These are phyloP conservation scores for Hymenoscyphus fructigenus DNA, from an alignment of 2,329 filamentous ascomycete species.

Conservation along the genomic window DNA sequence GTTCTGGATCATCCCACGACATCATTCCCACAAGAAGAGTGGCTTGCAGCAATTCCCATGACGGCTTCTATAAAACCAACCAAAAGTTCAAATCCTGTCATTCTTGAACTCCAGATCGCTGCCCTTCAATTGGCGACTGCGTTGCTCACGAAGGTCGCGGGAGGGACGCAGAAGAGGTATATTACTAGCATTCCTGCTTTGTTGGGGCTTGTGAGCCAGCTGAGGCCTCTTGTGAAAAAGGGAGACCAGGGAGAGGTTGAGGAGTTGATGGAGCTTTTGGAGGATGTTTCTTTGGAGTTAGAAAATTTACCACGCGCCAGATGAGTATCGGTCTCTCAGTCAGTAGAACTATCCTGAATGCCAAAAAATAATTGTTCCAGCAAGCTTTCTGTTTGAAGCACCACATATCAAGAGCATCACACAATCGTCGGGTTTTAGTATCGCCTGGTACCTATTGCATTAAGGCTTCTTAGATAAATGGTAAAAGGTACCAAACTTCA, in stretches of 20 bases:
- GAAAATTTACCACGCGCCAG: conserved; percentile 16
- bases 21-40: conserved; percentile 48
- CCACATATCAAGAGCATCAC: too few species aligned
- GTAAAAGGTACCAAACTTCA: too few species aligned
- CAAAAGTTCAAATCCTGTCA: conserved; percentile 12
- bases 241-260: conserved; percentile 32
- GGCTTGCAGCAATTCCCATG: conserved; percentile 55
- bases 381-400: too few species aligned
- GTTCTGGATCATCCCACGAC: conserved; percentile 49
- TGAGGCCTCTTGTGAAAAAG: conserved; percentile 35
- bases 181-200: conserved; percentile 52
- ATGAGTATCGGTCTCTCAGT: background rate
- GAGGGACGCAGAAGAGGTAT: conserved; percentile 51
- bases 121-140: conserved; percentile 55
- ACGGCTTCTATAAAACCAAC: conserved; percentile 42
- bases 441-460: too few species aligned
- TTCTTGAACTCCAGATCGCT: conserved; percentile 51
- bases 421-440: too few species aligned
- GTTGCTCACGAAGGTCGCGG: conserved; percentile 47
- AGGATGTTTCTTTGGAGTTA: conserved; percentile 43
- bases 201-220: conserved; percentile 46
- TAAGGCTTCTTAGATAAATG: too few species aligned
- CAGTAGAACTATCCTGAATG: background rate
- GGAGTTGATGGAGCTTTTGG: conserved; percentile 44
- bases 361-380: too few species aligned